phyloP scores from a whole-genome alignment of 2,329 filamentous ascomycete species.

The Colletotrichum horii region DNA sequence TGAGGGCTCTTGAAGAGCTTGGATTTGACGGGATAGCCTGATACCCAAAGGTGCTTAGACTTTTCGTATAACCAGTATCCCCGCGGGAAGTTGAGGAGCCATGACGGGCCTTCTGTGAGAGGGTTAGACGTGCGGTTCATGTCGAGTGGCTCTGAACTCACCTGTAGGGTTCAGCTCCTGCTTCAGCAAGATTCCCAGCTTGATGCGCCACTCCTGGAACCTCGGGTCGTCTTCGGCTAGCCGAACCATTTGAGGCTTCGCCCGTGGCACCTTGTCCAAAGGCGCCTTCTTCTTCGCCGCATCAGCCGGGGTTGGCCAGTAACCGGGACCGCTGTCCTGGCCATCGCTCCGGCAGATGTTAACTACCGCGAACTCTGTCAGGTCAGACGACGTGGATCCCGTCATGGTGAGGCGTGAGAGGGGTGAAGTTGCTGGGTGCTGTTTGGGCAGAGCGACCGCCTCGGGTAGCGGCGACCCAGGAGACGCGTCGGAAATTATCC shows the following conservation, averaged over 20 bases:
- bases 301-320: slow-evolving; percentile 40
- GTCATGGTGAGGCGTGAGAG: background rate
- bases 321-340: slow-evolving; percentile 47
- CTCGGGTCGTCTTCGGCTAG: slow-evolving; percentile 48
- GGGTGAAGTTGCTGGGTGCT: background rate
- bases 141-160: slow-evolving; percentile 24
- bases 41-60: slow-evolving; percentile 55
- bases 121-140: slow-evolving; percentile 37
- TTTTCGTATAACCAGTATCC: slow-evolving; percentile 54
- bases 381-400: slow-evolving; percentile 1
- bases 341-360: slow-evolving; percentile 51
- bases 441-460: background rate
- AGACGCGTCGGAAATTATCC: background rate
- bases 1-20: slow-evolving; percentile 58
- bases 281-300: slow-evolving; percentile 36
- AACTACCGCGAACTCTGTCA: slow-evolving; percentile 26
- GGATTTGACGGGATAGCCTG: slow-evolving; percentile 52
- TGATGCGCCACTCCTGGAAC: slow-evolving; percentile 50
- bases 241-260: slow-evolving; percentile 48
- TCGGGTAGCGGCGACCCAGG: background rate
- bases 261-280: slow-evolving; percentile 39
- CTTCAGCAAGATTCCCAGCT: slow-evolving; percentile 50
- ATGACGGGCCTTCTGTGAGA: slow-evolving; percentile 44
- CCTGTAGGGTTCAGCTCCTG: slow-evolving; percentile 44
- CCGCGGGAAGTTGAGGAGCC: slow-evolving; percentile 49